These are phyloP conservation scores for Chrysoporthe cubensis DNA, from an alignment of 2,329 filamentous ascomycete species.

Conservation along the genomic window DNA sequence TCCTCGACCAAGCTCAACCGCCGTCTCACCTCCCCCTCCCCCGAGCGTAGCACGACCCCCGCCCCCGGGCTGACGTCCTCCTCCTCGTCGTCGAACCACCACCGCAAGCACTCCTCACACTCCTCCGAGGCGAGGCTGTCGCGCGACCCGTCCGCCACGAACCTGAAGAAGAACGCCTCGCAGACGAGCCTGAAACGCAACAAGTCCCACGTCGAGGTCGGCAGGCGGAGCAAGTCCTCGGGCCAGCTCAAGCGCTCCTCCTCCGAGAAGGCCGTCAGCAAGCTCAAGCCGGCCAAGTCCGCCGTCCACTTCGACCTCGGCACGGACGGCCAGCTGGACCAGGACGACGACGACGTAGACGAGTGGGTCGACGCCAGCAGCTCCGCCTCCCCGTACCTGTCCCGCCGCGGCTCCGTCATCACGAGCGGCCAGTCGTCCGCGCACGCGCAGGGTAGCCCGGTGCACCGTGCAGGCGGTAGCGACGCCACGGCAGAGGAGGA, in stretches of 20 bases:
- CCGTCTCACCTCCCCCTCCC: constrained; percentile 49
- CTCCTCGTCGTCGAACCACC: constrained; percentile 30
- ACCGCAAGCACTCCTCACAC: constrained; percentile 52
- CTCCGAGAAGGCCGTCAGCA: constrained; percentile 54
- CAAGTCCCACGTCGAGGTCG: constrained; percentile 61
- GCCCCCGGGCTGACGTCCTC: constrained; percentile 32
- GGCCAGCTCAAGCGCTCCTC: constrained; percentile 57
- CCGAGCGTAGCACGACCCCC: constrained; percentile 38
- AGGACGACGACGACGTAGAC: constrained; percentile 54
- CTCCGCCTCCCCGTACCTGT: constrained; percentile 63
- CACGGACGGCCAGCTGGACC: constrained; percentile 49
- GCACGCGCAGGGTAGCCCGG: constrained; percentile 38
- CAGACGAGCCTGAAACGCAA: constrained; percentile 63
- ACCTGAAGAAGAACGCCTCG: constrained; percentile 57
- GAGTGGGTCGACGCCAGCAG: constrained; percentile 71
- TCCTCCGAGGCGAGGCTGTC: constrained; percentile 51
- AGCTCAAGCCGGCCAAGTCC: constrained; percentile 48
- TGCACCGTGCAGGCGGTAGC: constrained; percentile 9
- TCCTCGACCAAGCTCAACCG: constrained; percentile 46
- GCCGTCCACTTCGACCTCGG: constrained; percentile 69
- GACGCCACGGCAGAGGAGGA: constrained; percentile 26
- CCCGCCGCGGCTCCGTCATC: constrained; percentile 53
- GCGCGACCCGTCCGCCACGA: constrained; percentile 47
- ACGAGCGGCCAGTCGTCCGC: constrained; percentile 54
- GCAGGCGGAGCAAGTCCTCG: constrained; percentile 54